Conservation (phyloP, 139 green algal genomes). For the Picochlorum sp. region DNA sequence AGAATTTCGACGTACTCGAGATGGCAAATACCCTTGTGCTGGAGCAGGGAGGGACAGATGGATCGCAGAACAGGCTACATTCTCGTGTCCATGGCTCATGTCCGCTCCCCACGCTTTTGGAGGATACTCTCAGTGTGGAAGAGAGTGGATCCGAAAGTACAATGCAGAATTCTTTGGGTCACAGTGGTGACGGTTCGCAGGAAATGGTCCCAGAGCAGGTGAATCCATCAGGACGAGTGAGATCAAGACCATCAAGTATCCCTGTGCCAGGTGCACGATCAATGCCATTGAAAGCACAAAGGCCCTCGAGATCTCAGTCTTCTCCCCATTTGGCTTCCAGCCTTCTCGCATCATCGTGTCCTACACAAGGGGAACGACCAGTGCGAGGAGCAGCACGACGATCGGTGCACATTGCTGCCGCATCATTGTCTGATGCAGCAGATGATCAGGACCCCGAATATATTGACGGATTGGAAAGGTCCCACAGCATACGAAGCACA, state of each 20-base stretch:
- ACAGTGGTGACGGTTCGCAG: background rate
- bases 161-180: background rate
- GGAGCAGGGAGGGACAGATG: background rate
- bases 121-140: conserved; percentile 10
- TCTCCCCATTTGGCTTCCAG: conserved; percentile 5
- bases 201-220: background rate
- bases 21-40: conserved; percentile 10
- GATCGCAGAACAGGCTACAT: background rate
- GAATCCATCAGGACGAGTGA: background rate
- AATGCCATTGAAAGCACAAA: background rate
- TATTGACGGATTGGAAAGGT: background rate
- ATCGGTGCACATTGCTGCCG: conserved; percentile 8
- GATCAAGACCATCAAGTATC: background rate
- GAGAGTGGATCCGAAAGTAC: conserved; percentile 5
- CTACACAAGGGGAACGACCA: background rate
- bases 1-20: conserved; percentile 13
- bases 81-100: conserved; percentile 1
- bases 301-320: background rate
- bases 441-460: background rate
- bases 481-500: background rate
- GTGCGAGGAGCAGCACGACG: conserved; percentile 11
- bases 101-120: conserved; percentile 4
- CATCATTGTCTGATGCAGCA: background rate
- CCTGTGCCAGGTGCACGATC: background rate
- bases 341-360: background rate